phyloP scores from a whole-genome alignment of 495 filamentous ascomycete species.

The Aspergillus biplanus region DNA sequence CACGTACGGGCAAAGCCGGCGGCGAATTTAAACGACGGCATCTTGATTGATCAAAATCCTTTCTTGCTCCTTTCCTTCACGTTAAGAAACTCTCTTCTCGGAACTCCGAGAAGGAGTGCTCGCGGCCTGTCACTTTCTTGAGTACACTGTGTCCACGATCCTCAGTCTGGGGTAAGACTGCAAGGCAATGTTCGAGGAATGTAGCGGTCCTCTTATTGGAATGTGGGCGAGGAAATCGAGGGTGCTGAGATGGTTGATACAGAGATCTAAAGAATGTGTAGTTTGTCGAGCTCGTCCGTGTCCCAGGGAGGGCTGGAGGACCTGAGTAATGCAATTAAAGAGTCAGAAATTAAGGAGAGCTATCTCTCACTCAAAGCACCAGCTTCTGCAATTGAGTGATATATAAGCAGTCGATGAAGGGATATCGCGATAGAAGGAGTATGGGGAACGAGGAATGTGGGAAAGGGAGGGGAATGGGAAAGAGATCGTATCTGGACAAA shows the following conservation, averaged over 20 bases:
- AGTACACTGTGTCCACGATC: slow-evolving; percentile 6
- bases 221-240: slow-evolving; percentile 32
- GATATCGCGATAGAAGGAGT: slow-evolving; percentile 24
- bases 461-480: slow-evolving; percentile 32
- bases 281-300: background rate
- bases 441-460: slow-evolving; percentile 32
- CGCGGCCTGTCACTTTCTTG: slow-evolving; percentile 4
- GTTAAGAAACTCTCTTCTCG: slow-evolving; percentile 48
- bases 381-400: slow-evolving; percentile 1
- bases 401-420: slow-evolving; percentile 21
- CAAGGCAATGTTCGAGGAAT: slow-evolving; percentile 8
- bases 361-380: slow-evolving; percentile 15
- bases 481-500: slow-evolving; percentile 40
- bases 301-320: slow-evolving; percentile 11
- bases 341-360: slow-evolving; percentile 17
- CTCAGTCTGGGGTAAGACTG: slow-evolving; percentile 3
- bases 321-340: slow-evolving; percentile 17
- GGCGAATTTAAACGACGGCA: slow-evolving; percentile 32
- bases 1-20: slow-evolving; percentile 41
- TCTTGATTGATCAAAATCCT: slow-evolving; percentile 27
- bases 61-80: slow-evolving; percentile 20
- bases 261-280: slow-evolving; percentile 26
- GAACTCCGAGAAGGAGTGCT: slow-evolving; percentile 52
- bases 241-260: slow-evolving; percentile 19
- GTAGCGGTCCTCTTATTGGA: slow-evolving; percentile 26